phyloP scores from a whole-genome alignment of 2,329 filamentous ascomycete species.

The Colletotrichum orchidophilum region DNA sequence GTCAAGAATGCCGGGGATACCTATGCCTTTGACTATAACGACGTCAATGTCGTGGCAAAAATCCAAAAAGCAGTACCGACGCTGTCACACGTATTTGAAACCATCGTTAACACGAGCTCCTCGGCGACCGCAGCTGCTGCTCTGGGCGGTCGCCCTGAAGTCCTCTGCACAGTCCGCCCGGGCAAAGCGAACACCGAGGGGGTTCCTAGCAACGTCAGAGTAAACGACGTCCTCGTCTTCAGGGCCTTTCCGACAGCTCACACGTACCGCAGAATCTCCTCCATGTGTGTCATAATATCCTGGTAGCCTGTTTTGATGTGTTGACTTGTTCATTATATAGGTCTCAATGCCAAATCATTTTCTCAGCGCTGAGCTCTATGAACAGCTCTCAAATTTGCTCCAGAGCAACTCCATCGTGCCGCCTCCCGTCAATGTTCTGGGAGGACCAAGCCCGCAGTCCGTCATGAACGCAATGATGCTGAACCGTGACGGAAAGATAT shows the following conservation, averaged over 20 bases:
- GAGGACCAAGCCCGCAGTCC: too few species aligned
- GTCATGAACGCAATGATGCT: too few species aligned
- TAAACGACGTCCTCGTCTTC: background rate
- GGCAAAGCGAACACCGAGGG: background rate
- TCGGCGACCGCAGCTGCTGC: background rate
- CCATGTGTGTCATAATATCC: background rate
- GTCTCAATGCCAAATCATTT: too few species aligned
- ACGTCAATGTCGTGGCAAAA: background rate
- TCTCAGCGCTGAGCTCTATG: too few species aligned
- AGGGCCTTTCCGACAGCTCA: background rate
- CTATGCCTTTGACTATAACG: background rate
- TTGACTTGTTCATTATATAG: background rate
- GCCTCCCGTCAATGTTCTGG: too few species aligned
- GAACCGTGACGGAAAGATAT: too few species aligned
- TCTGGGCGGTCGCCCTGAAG: background rate
- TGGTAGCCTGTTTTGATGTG: background rate
- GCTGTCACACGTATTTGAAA: background rate
- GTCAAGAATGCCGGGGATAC: background rate
- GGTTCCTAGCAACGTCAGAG: background rate
- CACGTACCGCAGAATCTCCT: background rate
- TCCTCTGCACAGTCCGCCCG: background rate
- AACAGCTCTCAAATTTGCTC: too few species aligned
- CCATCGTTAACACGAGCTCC: background rate
- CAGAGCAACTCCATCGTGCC: too few species aligned
- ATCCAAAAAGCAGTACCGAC: background rate